These are phyloP conservation scores for Skeletonema tropicum DNA, from an alignment of 108 stramenopile species.

Conservation along the genomic window DNA sequence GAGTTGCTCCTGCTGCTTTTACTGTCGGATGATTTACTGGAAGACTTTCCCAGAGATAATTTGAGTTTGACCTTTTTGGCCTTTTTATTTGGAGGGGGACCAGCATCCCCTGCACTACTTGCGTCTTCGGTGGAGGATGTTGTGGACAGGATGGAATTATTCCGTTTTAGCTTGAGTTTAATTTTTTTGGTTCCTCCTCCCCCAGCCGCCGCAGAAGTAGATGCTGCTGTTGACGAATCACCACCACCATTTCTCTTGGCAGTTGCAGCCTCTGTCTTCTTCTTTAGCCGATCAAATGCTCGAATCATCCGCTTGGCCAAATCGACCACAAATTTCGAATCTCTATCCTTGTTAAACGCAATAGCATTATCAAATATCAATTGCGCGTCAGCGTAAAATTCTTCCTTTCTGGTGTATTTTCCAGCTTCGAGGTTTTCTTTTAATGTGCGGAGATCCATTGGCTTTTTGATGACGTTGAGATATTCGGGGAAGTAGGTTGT, in stretches of 20 bases:
- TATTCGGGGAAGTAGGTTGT: slow-evolving; percentile 63
- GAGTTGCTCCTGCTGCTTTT: background rate
- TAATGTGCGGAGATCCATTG: slow-evolving; percentile 76
- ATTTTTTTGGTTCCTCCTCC: slow-evolving; percentile 34
- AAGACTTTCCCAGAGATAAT: slow-evolving; percentile 44
- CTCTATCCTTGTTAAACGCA: slow-evolving; percentile 57
- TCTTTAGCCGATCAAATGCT: slow-evolving; percentile 57
- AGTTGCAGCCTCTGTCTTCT: slow-evolving; percentile 46
- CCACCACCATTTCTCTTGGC: slow-evolving; percentile 16
- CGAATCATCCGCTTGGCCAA: slow-evolving; percentile 72
- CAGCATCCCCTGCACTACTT: background rate
- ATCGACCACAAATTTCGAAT: slow-evolving; percentile 67
- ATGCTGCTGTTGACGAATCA: background rate
- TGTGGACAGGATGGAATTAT: background rate
- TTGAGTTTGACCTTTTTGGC: slow-evolving; percentile 18
- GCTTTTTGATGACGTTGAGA: slow-evolving; percentile 51
- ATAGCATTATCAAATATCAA: slow-evolving; percentile 71
- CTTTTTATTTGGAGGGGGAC: slow-evolving; percentile 12
- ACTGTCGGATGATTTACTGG: background rate
- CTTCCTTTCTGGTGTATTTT: slow-evolving; percentile 46
- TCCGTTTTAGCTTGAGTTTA: slow-evolving; percentile 31
- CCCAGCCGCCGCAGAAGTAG: background rate
- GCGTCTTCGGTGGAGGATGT: slow-evolving; percentile 7
- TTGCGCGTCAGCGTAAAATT: slow-evolving; percentile 23
- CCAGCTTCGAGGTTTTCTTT: slow-evolving; percentile 61